These are phyloP conservation scores for Pleurostoma richardsiae DNA, from an alignment of 2,329 filamentous ascomycete species.

Conservation along the genomic window DNA sequence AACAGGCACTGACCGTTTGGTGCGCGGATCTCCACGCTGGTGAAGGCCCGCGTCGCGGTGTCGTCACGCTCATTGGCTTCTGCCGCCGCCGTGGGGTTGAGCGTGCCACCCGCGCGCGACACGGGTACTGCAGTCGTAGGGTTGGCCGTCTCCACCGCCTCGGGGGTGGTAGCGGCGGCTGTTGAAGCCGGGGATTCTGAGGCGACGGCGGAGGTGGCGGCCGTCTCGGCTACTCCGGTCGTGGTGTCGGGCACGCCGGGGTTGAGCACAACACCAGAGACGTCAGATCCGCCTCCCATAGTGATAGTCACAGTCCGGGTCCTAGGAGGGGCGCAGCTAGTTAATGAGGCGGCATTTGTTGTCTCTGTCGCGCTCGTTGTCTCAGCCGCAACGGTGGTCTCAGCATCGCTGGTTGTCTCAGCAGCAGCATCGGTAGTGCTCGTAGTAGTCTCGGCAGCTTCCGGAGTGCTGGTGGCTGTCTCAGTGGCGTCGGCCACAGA, in stretches of 20 bases:
- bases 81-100: slow-evolving; percentile 44
- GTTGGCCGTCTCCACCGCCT: background rate
- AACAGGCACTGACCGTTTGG: slow-evolving; percentile 46
- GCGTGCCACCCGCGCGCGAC: slow-evolving; percentile 41
- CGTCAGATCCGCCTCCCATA: background rate
- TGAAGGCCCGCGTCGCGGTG: slow-evolving; percentile 40
- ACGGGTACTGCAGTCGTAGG: slow-evolving; percentile 26
- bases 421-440: background rate
- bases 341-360: background rate
- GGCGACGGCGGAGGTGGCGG: background rate
- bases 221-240: background rate
- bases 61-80: slow-evolving; percentile 41
- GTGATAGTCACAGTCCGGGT: slow-evolving; percentile 1
- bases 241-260: no score
- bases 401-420: background rate
- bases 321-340: background rate
- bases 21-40: slow-evolving; percentile 37
- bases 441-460: slow-evolving; percentile 1
- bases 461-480: background rate
- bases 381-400: background rate
- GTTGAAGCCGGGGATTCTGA: background rate
- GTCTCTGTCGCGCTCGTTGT: background rate
- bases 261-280: background rate
- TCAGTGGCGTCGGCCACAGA: background rate
- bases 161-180: background rate